phyloP scores from a whole-genome alignment of 495 filamentous ascomycete species.

The Podospora sp. region DNA sequence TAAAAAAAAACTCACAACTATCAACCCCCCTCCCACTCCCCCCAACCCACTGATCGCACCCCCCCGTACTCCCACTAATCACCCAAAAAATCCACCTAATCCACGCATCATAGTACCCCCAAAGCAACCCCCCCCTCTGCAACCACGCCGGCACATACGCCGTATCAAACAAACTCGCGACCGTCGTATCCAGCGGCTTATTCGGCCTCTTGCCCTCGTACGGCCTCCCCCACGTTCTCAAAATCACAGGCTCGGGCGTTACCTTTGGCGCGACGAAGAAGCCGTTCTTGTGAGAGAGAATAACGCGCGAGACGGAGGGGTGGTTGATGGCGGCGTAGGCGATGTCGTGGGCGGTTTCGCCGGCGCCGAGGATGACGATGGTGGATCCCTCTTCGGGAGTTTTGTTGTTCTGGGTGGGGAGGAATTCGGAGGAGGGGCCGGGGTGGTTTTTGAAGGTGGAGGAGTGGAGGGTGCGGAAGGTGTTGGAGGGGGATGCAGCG shows the following conservation, averaged over 20 bases:
- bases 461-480: constrained; percentile 37
- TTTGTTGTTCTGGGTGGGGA: neutral
- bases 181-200: constrained; percentile 43
- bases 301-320: constrained; percentile 33
- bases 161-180: constrained; percentile 49
- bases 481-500: neutral
- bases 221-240: neutral
- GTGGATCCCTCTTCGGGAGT: constrained; percentile 29
- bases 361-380: constrained; percentile 41
- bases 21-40: constrained; percentile 26
- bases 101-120: constrained; percentile 40
- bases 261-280: constrained; percentile 42
- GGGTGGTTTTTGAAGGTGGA: constrained; percentile 38
- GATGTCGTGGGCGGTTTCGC: constrained; percentile 45
- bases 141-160: constrained; percentile 48
- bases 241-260: constrained; percentile 24
- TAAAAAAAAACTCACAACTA: constrained; percentile 12
- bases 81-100: constrained; percentile 37
- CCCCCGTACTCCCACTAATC: constrained; percentile 37
- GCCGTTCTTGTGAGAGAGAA: constrained; percentile 42
- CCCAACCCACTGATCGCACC: constrained; percentile 46
- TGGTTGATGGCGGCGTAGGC: constrained; percentile 40
- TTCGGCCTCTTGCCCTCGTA: constrained; percentile 26
- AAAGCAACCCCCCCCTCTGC: constrained; percentile 31
- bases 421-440: constrained; percentile 29